Base-by-base conservation (phyloP, 1,284 basidiomycete genomes). In the Bondarzewia mesenterica region DNA sequence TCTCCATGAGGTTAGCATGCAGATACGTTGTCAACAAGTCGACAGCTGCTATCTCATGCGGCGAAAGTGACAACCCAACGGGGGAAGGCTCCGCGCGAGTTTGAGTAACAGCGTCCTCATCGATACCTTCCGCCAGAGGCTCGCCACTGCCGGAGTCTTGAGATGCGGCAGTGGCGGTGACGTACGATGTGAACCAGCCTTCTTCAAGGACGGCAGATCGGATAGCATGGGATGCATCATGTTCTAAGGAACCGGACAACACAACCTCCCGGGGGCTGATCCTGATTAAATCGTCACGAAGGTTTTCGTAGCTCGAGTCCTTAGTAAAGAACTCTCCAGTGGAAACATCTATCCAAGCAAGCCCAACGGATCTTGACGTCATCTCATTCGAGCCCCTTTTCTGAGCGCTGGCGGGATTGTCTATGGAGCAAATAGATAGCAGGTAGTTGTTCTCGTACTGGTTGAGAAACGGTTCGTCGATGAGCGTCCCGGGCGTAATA, bases 291-390 rank as follows among this genome's bases (percentile, higher is more conserved):
- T 95, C 87, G 61, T 96, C 91, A 51, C 80, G 78, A 18, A 97
- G 67, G 41, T 67, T 69, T 8, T 79, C 76, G 2, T 74, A 50
- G 2, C 71, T 67, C 2, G 78, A 73, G 4, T 65, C 63, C 57
- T 88, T 89, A 1, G 87, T 85, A 64, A 89, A 93, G 64, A 94
- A 92, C 59, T 94, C 90, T 52, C 93, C 93, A 0, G 93, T 96
- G 4, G 93, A 93, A n/a, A 94, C 80, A 61, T 97, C 94, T 23
- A 91, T 91, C 84, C 93, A 96, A 2, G 93, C 91, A 26, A 96
- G 68, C 3, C 86, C 88, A 22, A 77, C 53, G n/a, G n/a, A 18
- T 52, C 36, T 26, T 40, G 47, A 27, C 18, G 20, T n/a, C n/a
- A n/a, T n/a, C n/a, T n/a, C n/a, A n/a, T 27, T 1, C 48, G 32